These are phyloP conservation scores for Phialophora tarda DNA, from an alignment of 2,329 filamentous ascomycete genomes.

Conservation along the genomic window DNA sequence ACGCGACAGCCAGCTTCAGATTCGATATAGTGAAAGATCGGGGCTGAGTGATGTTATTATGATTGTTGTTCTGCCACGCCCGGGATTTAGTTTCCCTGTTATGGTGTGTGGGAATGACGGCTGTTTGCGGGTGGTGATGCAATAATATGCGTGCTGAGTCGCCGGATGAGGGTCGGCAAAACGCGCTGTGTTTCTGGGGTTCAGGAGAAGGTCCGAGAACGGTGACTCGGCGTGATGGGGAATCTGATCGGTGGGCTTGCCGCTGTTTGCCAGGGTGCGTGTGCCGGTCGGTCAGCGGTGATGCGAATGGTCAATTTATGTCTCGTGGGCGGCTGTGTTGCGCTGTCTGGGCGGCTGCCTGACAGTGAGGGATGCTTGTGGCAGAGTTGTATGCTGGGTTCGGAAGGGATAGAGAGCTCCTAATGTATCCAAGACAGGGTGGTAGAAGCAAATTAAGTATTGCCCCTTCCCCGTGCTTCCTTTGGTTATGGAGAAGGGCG, in stretches of 20 bases:
- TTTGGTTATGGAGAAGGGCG: slow-evolving; percentile 23
- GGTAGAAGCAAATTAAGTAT: slow-evolving; percentile 23
- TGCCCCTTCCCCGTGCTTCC: slow-evolving; percentile 34
- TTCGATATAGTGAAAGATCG: slow-evolving; percentile 10
- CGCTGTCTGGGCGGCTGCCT: slow-evolving; percentile 15
- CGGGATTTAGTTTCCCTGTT: slow-evolving; percentile 30
- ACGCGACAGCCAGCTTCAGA: slow-evolving; percentile 25
- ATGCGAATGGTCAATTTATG: slow-evolving; percentile 21
- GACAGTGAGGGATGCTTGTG: slow-evolving; percentile 3
- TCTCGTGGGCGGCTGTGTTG: slow-evolving; percentile 18
- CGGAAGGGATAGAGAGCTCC: slow-evolving; percentile 9
- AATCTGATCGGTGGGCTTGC: slow-evolving; percentile 28
- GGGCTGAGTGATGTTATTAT: slow-evolving; percentile 19
- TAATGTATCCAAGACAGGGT: slow-evolving; percentile 22
- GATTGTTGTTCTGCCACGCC: slow-evolving; percentile 25
- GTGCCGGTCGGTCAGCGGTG: slow-evolving; percentile 12
- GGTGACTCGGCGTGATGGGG: slow-evolving; percentile 30
- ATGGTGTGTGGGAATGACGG: slow-evolving; percentile 6
- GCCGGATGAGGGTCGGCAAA: slow-evolving; percentile 15
- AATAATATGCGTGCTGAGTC: slow-evolving; percentile 23
- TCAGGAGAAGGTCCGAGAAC: slow-evolving; percentile 11
- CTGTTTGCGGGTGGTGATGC: slow-evolving; percentile 35
- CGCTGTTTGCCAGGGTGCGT: slow-evolving; percentile 11
- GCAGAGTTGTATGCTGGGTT: slow-evolving; percentile 3
- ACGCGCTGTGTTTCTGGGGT: slow-evolving; percentile 17